Conservation (phyloP, 2,329 filamentous ascomycete genomes). For the Hypoxylon sp. region DNA sequence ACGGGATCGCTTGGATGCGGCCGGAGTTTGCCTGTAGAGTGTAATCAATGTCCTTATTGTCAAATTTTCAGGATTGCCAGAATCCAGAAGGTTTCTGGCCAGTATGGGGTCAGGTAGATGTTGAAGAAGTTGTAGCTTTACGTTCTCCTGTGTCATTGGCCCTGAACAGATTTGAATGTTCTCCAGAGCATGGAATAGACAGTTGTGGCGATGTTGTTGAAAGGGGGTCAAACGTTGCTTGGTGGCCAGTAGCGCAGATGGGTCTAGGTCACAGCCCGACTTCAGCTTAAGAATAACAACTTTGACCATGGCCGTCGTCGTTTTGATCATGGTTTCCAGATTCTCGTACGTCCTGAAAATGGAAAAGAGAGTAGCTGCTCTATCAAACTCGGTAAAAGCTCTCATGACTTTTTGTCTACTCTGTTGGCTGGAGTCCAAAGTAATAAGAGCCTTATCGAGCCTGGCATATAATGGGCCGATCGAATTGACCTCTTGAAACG, state of each 20-base stretch:
- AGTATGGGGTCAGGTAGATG: constrained; percentile 37
- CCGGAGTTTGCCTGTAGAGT: constrained; percentile 26
- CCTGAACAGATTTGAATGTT: constrained; percentile 28
- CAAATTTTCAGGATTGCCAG: constrained; percentile 34
- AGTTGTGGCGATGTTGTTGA: constrained; percentile 20
- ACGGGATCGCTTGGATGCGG: not conserved
- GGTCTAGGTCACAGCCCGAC: constrained; percentile 40
- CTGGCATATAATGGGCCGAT: constrained; percentile 10
- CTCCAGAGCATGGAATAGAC: constrained; percentile 37
- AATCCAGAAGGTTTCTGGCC: constrained; percentile 29
- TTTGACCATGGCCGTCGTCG: constrained; percentile 34
- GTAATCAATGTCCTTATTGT: constrained; percentile 31
- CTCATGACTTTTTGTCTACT: constrained; percentile 16
- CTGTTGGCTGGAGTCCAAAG: constrained; percentile 18
- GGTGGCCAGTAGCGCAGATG: constrained; percentile 24
- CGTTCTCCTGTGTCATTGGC: constrained; percentile 27
- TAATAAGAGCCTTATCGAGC: constrained; percentile 27
- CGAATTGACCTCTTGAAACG: constrained; percentile 15
- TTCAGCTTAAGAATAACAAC: constrained; percentile 32
- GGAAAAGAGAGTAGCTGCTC: constrained; percentile 33
- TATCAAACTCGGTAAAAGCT: constrained; percentile 20
- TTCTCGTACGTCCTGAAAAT: constrained; percentile 34
- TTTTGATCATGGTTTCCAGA: constrained; percentile 33
- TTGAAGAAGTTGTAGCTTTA: constrained; percentile 36
- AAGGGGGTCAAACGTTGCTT: constrained; percentile 6